Conservation (phyloP, 768 basidiomycete species). For the Lactifluus echinatus region DNA sequence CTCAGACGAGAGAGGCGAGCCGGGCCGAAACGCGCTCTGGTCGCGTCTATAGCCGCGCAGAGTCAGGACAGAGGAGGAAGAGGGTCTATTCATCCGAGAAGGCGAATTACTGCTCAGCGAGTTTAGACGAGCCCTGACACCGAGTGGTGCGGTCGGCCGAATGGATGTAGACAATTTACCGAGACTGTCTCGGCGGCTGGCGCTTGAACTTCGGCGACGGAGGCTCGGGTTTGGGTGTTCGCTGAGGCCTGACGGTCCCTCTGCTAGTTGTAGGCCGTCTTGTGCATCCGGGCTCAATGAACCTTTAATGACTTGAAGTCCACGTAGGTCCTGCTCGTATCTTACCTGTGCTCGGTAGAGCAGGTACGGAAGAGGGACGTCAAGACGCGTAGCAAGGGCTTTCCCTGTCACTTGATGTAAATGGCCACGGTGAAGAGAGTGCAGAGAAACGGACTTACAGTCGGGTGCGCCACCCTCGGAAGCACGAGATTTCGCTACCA, state of each 20-base stretch:
- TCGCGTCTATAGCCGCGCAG: slow-evolving; percentile 31
- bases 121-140: slow-evolving; percentile 62
- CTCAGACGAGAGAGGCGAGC: slow-evolving; percentile 24
- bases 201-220: slow-evolving; percentile 16
- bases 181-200: slow-evolving; percentile 19
- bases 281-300: slow-evolving; percentile 43
- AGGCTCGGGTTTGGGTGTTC: slow-evolving; percentile 13
- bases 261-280: slow-evolving; percentile 23
- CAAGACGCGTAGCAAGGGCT: slow-evolving; percentile 67
- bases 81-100: slow-evolving; percentile 37
- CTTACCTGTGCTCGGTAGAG: slow-evolving; percentile 77
- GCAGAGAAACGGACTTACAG: slow-evolving; percentile 42
- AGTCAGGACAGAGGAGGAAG: slow-evolving; percentile 66
- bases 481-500: slow-evolving; percentile 68
- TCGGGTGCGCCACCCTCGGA: slow-evolving; percentile 68
- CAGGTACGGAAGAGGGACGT: slow-evolving; percentile 77
- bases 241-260: slow-evolving; percentile 4
- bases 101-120: slow-evolving; percentile 50
- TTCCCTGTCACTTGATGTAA: slow-evolving; percentile 48
- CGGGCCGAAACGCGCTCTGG: slow-evolving; percentile 6
- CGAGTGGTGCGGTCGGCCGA: slow-evolving; percentile 46
- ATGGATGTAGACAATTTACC: slow-evolving; percentile 33
- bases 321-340: slow-evolving; percentile 79
- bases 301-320: slow-evolving; percentile 62
- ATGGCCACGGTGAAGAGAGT: neutral